Conservation (phyloP, 495 filamentous ascomycete genomes). For the Parathielavia appendiculata region DNA sequence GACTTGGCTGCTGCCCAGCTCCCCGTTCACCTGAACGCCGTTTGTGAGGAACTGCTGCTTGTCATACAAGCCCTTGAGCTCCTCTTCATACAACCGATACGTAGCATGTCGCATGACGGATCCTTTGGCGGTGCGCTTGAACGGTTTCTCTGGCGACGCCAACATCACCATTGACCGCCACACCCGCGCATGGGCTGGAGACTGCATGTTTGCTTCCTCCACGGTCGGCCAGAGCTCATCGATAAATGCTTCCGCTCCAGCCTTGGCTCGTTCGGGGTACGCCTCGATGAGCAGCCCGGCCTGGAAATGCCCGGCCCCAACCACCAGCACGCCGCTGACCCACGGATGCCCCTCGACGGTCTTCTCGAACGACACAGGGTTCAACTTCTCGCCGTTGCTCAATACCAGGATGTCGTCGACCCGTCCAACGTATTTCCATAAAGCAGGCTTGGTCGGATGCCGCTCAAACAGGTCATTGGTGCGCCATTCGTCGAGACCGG, state of each 20-base stretch:
- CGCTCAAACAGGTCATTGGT: slow-evolving; percentile 48
- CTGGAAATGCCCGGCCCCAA: slow-evolving; percentile 44
- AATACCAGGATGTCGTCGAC: slow-evolving; percentile 54
- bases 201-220: slow-evolving; percentile 20
- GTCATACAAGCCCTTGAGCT: slow-evolving; percentile 9
- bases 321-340: slow-evolving; percentile 40
- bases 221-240: slow-evolving; percentile 23
- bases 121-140: slow-evolving; percentile 7
- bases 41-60: neutral
- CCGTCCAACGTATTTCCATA: slow-evolving; percentile 46
- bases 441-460: slow-evolving; percentile 31
- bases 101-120: slow-evolving; percentile 1
- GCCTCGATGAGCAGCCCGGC: slow-evolving; percentile 46
- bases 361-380: slow-evolving; percentile 32
- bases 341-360: slow-evolving; percentile 32
- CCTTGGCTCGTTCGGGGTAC: neutral
- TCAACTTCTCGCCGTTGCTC: slow-evolving; percentile 53
- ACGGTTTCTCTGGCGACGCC: neutral
- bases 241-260: slow-evolving; percentile 1
- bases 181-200: slow-evolving; percentile 6
- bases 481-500: slow-evolving; percentile 40
- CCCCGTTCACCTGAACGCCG: neutral
- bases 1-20: neutral
- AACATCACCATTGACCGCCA: slow-evolving; percentile 1
- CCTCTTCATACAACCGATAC: neutral